Evolutionary conservation across 2,329 filamentous ascomycete genomes (phyloP), one percentile per base, ranked within the genome.

Genomic region (Ceratocystis smalleyi): DNA sequence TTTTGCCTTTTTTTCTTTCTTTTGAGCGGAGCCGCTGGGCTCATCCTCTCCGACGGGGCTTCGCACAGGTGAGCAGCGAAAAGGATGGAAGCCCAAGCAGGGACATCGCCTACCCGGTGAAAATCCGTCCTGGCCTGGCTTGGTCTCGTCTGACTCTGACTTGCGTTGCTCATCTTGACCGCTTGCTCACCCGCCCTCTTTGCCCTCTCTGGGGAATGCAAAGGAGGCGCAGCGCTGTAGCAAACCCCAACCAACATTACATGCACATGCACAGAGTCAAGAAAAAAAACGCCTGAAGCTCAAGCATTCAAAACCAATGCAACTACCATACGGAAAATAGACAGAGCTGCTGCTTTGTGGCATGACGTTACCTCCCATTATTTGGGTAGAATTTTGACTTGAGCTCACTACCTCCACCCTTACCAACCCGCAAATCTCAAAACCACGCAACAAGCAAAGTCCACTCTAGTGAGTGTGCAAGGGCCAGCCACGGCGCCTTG

Each of bases 1-100:
- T 66, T 57, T 55, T 62, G 43, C 27, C 27, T 27, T 27, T 27
- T 27, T 27, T 27, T 30, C 27, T 27, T 27, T 40, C 30, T 60
- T 43, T 30, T 35, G 22, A 55, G 32, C 55, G 55, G 57, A 66
- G 57, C 60, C 45, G 63, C 45, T 65, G 17, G 17, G 35, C 43
- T 22, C 32, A 64, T 64, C 63, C 55, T 59, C 5, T 45, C 40
- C 30, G 62, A 63, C 6, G 15, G 54, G 5, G 27, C 51, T 55
- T 51, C 19, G n/a, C 19, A 10, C 45, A 57, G 24, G 24, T n/a
- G 17, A 24, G 7, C 4, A 5, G 35, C 30, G n/a, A 32, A 27
- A 17, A 57, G 54, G 54, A 35, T 57, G 27, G 35, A 10, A n/a
- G 54, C 54, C 27, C 54, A 61, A 61, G 43, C 19, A 61, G 8